A percentile compares a stretch with the other conserved stretches of the same genome.
These are phyloP conservation scores for Amanita muscaria DNA, from an alignment of 768 basidiomycete species.

Conservation along the genomic window DNA sequence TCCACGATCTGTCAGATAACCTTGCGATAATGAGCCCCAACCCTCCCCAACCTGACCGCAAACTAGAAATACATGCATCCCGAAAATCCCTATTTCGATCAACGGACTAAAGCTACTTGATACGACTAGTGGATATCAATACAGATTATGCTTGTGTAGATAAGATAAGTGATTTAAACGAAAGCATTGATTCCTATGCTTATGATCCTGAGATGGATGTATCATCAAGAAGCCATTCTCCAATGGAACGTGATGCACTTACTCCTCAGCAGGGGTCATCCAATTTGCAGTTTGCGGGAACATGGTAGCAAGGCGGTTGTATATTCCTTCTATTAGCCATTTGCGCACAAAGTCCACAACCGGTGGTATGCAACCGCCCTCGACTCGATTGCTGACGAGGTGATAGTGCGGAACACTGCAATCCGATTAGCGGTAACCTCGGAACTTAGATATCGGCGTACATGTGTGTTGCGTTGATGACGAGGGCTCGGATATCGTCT, in stretches of 20 bases:
- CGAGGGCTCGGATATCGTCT: constrained; percentile 32
- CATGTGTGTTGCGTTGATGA: constrained; percentile 47
- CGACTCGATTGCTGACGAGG: constrained; percentile 35
- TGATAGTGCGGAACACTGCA: constrained; percentile 55
- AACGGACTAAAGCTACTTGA: too few species aligned
- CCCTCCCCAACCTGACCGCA: too few species aligned
- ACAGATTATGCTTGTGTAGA: too few species aligned
- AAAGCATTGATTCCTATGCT: constrained; percentile 48
- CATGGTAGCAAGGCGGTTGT: constrained; percentile 53
- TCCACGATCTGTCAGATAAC: too few species aligned
- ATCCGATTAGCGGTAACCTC: too few species aligned
- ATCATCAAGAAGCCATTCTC: background rate
- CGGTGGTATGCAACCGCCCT: constrained; percentile 23
- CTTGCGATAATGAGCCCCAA: too few species aligned
- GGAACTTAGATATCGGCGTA: constrained; percentile 22
- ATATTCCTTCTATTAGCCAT: constrained; percentile 53
- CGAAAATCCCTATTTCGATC: too few species aligned
- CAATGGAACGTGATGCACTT: constrained; percentile 14
- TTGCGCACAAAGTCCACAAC: constrained; percentile 35
- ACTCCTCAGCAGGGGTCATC: constrained; percentile 51
- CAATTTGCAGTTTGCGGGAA: constrained; percentile 57
- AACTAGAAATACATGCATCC: too few species aligned
- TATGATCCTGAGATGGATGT: constrained; percentile 42
- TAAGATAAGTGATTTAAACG: too few species aligned
- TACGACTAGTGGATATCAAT: too few species aligned